Conservation (phyloP, 2,329 filamentous ascomycete species). For the Diaporthe ampelina region DNA sequence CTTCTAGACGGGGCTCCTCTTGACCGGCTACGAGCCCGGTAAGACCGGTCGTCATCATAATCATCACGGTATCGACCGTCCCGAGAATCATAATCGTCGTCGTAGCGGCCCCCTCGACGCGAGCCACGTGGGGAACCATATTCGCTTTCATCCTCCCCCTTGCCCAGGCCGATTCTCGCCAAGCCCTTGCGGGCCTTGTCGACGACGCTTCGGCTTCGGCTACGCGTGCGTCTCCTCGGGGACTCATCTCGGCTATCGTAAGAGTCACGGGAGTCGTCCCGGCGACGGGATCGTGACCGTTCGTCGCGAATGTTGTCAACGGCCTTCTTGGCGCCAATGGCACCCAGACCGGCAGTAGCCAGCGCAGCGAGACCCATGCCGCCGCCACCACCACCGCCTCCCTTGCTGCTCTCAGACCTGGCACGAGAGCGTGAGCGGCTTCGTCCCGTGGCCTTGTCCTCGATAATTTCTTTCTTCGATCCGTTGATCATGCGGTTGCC, state of each 20-base stretch:
- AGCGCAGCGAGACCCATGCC: constrained; percentile 71
- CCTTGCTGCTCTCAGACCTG: constrained; percentile 66
- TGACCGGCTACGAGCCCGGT: constrained; percentile 56
- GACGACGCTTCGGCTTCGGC: constrained; percentile 75
- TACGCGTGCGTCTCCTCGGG: constrained; percentile 52
- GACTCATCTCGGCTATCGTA: constrained; percentile 59
- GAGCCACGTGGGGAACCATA: constrained; percentile 44
- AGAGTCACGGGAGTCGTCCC: constrained; percentile 61
- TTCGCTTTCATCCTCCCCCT: constrained; percentile 53
- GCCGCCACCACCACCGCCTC: constrained; percentile 58
- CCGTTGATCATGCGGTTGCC: constrained; percentile 90
- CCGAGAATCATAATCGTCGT: constrained; percentile 61
- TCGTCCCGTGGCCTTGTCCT: constrained; percentile 70
- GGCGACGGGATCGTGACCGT: constrained; percentile 60
- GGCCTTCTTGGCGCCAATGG: constrained; percentile 73
- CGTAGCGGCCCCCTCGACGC: constrained; percentile 49
- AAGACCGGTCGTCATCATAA: constrained; percentile 62
- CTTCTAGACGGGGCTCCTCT: constrained; percentile 50
- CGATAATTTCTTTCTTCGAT: constrained; percentile 75
- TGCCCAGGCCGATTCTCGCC: constrained; percentile 73
- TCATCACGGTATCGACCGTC: constrained; percentile 54
- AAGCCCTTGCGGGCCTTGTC: constrained; percentile 72
- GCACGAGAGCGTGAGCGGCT: constrained; percentile 81
- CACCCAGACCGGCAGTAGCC: constrained; percentile 73
- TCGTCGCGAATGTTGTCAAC: constrained; percentile 56